Evolutionary conservation across 2,329 filamentous ascomycete species (phyloP), one percentile per base, ranked within the genome.

Genomic region (Sarocladiaceae sp.): DNA sequence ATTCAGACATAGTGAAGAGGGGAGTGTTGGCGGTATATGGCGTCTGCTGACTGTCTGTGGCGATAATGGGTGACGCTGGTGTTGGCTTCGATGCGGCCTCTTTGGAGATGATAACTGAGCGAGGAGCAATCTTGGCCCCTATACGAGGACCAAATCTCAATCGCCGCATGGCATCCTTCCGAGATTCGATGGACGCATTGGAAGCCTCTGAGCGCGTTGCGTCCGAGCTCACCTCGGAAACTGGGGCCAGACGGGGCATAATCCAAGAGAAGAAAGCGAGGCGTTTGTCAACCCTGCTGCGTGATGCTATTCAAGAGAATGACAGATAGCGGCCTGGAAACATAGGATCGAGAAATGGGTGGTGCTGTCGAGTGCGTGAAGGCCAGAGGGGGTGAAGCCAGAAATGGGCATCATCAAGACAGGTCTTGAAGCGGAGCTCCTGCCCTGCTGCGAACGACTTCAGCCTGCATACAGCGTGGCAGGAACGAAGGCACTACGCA

Each of bases 251-350:
- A 29, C 23, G 12, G 6, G 37, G 37, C 37, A 41, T 41, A 27
- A 41, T 41, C 37, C 37, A 41, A 41, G 29, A 41, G 18, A 29
- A 29, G 29, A 10, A 27, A 10, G 23, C 15, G 19, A 16, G 15
- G 19, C 16, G 10, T 15, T 24, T 41, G 9, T 10, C 5, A 27
- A 15, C 23, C 23, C 23, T 12, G 37, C 23, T 5, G 37, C 26
- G n/a, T 41, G 37, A 27, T 18, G 37, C 37, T 41, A 41, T 41
- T 41, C 37, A 41, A 41, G 37, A 41, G 23, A 41, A 41, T 41
- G 37, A 41, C 37, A n/a, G 37, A 41, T 41, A 18, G 37, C 37
- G 29, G 37, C 21, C 9, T 29, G 15, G 10, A 10, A 3, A 6
- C 5, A 6, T 35, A 35, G 19, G 34, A 18, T 23, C 18, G 34